Percentiles rank a stretch among this genome's conserved stretches.
Conservation (phyloP, 2,329 filamentous ascomycete genomes). For the Calonectria hongkongensis region DNA sequence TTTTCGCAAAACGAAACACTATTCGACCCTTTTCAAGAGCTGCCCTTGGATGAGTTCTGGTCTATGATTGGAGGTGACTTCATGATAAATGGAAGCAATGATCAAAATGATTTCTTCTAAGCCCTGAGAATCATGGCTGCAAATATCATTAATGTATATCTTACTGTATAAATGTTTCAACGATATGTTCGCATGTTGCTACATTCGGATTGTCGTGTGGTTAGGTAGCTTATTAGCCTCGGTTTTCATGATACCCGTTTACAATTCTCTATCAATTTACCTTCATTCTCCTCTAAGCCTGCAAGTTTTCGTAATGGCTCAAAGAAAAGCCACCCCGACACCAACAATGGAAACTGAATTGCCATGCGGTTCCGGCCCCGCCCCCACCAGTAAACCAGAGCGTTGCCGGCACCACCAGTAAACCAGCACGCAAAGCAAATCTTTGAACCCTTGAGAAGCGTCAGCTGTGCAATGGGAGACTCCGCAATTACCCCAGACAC, state of each 20-base stretch:
- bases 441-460: not conserved
- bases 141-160: not conserved
- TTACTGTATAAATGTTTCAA: not conserved
- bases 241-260: constrained; percentile 26
- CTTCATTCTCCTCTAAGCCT: too few species aligned
- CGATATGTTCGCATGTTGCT: not conserved
- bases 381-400: constrained; percentile 12
- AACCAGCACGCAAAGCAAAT: not conserved
- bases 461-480: constrained; percentile 16
- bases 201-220: not conserved
- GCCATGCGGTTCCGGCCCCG: constrained; percentile 9
- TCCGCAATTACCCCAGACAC: constrained; percentile 29
- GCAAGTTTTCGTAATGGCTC: constrained; percentile 2
- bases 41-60: constrained; percentile 52
- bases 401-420: constrained; percentile 14
- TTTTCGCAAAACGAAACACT: constrained; percentile 47
- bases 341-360: not conserved
- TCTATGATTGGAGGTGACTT: constrained; percentile 51
- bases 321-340: not conserved
- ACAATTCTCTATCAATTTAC: not conserved
- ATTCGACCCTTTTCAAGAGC: constrained; percentile 51
- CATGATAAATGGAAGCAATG: constrained; percentile 24
- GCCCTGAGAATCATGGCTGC: not conserved
- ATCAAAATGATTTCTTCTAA: constrained; percentile 29
- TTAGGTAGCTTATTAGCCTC: constrained; percentile 17